Evolutionary conservation across 1,284 basidiomycete genomes (phyloP).

Genomic region (Sanghuangporus weigelae): DNA sequence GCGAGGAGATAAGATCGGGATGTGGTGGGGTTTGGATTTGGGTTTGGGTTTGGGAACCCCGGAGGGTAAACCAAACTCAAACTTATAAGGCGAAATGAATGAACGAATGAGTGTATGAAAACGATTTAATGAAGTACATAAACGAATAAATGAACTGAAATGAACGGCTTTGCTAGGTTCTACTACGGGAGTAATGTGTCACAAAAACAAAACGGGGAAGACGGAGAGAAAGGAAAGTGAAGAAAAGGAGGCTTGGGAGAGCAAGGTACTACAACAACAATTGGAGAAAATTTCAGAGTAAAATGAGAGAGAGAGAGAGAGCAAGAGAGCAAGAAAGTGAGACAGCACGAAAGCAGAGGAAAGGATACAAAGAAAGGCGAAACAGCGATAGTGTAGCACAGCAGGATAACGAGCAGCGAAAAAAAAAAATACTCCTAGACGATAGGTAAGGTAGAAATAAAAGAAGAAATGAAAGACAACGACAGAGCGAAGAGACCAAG

Average conservation of each 20-base stretch:
- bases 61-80: too few species aligned
- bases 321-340: neutral
- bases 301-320: too few species aligned
- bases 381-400: neutral
- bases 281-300: neutral
- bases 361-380: neutral
- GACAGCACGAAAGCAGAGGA: neutral
- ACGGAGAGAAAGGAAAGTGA: neutral
- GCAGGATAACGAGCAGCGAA: neutral
- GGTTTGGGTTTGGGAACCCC: too few species aligned
- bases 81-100: too few species aligned
- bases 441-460: neutral
- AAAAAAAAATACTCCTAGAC: neutral
- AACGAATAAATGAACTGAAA: too few species aligned
- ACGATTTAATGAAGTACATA: too few species aligned
- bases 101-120: too few species aligned
- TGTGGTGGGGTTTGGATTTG: too few species aligned
- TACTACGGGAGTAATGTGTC: neutral
- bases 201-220: neutral
- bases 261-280: neutral
- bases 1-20: neutral
- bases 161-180: too few species aligned
- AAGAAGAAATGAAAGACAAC: neutral
- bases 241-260: neutral
- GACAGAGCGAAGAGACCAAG: neutral